Evolutionary conservation across 2,329 filamentous ascomycete genomes (phyloP).

Genomic region (Dactylellina leptospora): DNA sequence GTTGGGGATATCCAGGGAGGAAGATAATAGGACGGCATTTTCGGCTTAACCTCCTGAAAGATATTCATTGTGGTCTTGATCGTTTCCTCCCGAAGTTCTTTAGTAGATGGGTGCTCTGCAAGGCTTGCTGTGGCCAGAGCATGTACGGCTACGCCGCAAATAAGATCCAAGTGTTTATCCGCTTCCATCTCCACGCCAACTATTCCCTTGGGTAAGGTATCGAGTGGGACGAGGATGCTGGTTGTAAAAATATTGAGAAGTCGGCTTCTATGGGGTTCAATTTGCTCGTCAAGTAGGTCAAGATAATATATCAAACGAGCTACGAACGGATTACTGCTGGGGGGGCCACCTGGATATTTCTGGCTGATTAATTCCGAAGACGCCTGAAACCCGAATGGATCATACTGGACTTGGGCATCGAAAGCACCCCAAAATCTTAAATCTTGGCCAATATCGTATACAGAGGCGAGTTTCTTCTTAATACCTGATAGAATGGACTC

Average conservation of each 20-base stretch:
- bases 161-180: neutral
- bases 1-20: slow-evolving; percentile 29
- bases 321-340: neutral
- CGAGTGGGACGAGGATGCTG: slow-evolving; percentile 1
- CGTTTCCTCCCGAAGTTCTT: slow-evolving; percentile 13
- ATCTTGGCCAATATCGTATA: neutral
- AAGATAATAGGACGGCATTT: slow-evolving; percentile 17
- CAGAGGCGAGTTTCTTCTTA: neutral
- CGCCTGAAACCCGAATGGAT: neutral
- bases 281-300: slow-evolving; percentile 15
- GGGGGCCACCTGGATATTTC: neutral
- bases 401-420: neutral
- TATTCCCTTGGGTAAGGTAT: neutral
- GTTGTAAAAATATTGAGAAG: slow-evolving; percentile 9
- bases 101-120: neutral
- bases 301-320: slow-evolving; percentile 3
- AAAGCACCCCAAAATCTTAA: neutral
- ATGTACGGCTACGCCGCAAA: neutral
- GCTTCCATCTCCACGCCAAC: neutral
- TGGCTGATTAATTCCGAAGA: neutral
- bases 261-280: slow-evolving; percentile 4
- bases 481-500: slow-evolving; percentile 32
- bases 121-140: slow-evolving; percentile 4
- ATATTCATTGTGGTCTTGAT: slow-evolving; percentile 17
- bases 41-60: slow-evolving; percentile 10